Evolutionary conservation across 202 grass and related monocot species (phyloP), one percentile per base, ranked within the genome.

Genomic region (Elaeis oleifera): DNA sequence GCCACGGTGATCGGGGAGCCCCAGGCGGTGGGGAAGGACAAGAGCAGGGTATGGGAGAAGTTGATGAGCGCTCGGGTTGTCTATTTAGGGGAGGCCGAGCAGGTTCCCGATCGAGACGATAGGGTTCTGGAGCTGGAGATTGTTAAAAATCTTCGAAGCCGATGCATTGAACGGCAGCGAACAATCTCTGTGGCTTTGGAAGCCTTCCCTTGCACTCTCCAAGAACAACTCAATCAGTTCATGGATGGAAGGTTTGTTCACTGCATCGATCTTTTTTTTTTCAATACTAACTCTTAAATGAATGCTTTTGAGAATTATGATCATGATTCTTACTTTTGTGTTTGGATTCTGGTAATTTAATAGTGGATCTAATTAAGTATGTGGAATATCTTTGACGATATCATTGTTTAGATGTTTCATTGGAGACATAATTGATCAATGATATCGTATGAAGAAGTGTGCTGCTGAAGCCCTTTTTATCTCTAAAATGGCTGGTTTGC

Each of bases 1-100:
- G 84, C 94, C 28, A 92, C 94, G 32, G 94, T 86, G 68, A 97
- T 97, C 53, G 94, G 84, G 54, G 84, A 97, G 77, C 94, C 88
- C 7, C 71, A 89, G 77, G 88, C 94, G 7, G 74, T 97, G 55
- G 94, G 94, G 66, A 97, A 92, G 82, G 88, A 89, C 60, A 81
- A 78, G 65, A 66, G 22, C 20, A 81, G 77, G 79, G 84, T 97
- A 23, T 97, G 94, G 94, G 94, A 97, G 82, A 97, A 97, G 83
- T 72, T 97, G 61, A 86, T 92, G 82, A 80, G 63, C 14, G 94
- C 94, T 51, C 74, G 88, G 21, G 85, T 97, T 18, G 88, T 97
- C 63, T 97, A 97, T 72, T 79, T 97, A 24, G 94, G 88, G 4
- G 88, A 97, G 79, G 77, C 88, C 53, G 94, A 97, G 84, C 80